These are phyloP conservation scores for Eremochloa ophiuroides DNA, from an alignment of 176 grass and related monocot genomes.

Conservation along the genomic window DNA sequence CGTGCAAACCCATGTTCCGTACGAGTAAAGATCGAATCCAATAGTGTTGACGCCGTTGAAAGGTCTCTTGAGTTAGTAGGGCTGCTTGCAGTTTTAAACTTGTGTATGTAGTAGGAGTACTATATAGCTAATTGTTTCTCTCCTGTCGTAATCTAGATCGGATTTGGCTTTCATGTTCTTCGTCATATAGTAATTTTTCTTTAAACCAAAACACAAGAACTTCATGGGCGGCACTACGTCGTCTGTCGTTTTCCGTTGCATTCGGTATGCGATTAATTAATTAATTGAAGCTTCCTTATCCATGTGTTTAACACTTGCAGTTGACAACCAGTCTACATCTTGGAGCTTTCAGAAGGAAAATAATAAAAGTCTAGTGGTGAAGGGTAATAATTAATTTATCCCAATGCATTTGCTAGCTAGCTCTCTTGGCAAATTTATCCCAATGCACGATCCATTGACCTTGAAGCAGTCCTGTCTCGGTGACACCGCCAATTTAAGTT, in stretches of 20 bases:
- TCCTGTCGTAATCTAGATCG: background rate
- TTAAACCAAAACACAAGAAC: background rate
- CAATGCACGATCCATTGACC: background rate
- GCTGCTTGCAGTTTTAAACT: background rate
- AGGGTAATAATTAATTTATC: too few relatives aligned
- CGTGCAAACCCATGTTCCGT: slow-evolving; percentile 25
- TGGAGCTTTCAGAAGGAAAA: background rate
- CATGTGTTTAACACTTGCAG: background rate
- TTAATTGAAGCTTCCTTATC: background rate
- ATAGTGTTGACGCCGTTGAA: background rate
- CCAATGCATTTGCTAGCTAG: too few relatives aligned
- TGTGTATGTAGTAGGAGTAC: background rate
- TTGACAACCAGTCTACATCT: background rate
- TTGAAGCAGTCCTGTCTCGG: background rate
- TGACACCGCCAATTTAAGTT: slow-evolving; percentile 23
- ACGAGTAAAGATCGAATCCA: slow-evolving; percentile 7
- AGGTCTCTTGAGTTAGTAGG: background rate
- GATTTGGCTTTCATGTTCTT: background rate
- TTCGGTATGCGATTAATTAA: background rate
- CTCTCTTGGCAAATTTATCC: background rate
- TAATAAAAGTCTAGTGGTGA: too few relatives aligned
- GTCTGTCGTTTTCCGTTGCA: background rate
- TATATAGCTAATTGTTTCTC: background rate
- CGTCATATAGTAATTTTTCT: background rate
- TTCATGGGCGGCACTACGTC: background rate